Evolutionary conservation across 2,329 filamentous ascomycete genomes (phyloP).

Genomic region (Thyridium curvatum): DNA sequence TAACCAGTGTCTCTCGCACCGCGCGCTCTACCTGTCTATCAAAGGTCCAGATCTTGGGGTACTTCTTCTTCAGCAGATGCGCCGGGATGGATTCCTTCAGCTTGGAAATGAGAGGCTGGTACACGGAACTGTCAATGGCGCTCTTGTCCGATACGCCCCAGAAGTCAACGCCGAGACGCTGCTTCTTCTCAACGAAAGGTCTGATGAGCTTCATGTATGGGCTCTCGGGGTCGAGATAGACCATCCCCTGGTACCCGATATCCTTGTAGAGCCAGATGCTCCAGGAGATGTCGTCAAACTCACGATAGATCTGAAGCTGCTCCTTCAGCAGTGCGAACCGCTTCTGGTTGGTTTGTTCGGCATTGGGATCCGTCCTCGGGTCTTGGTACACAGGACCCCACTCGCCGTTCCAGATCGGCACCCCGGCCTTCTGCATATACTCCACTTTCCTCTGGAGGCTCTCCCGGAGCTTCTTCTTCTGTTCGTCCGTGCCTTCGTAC

Average conservation of each 20-base stretch:
- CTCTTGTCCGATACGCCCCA: slow-evolving; percentile 35
- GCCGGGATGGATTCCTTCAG: slow-evolving; percentile 36
- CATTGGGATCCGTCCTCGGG: slow-evolving; percentile 24
- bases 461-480: slow-evolving; percentile 31
- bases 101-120: slow-evolving; percentile 29
- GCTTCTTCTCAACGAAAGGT: slow-evolving; percentile 48
- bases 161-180: slow-evolving; percentile 40
- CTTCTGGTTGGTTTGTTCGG: slow-evolving; percentile 30
- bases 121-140: slow-evolving; percentile 25
- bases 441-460: slow-evolving; percentile 35
- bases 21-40: slow-evolving; percentile 41
- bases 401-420: slow-evolving; percentile 42
- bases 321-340: slow-evolving; percentile 38
- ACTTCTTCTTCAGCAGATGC: slow-evolving; percentile 33
- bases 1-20: slow-evolving; percentile 31
- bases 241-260: slow-evolving; percentile 44
- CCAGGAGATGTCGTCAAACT: slow-evolving; percentile 31
- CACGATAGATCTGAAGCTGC: slow-evolving; percentile 41
- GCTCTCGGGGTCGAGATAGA: slow-evolving; percentile 33
- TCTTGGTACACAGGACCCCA: slow-evolving; percentile 38
- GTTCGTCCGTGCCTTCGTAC: slow-evolving; percentile 32
- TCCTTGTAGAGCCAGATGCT: slow-evolving; percentile 34
- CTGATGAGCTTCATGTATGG: slow-evolving; percentile 40
- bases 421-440: slow-evolving; percentile 32
- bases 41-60: slow-evolving; percentile 44